Evolutionary conservation across 495 filamentous ascomycete species (phyloP).

Genomic region (Chlorociboria aeruginascens): DNA sequence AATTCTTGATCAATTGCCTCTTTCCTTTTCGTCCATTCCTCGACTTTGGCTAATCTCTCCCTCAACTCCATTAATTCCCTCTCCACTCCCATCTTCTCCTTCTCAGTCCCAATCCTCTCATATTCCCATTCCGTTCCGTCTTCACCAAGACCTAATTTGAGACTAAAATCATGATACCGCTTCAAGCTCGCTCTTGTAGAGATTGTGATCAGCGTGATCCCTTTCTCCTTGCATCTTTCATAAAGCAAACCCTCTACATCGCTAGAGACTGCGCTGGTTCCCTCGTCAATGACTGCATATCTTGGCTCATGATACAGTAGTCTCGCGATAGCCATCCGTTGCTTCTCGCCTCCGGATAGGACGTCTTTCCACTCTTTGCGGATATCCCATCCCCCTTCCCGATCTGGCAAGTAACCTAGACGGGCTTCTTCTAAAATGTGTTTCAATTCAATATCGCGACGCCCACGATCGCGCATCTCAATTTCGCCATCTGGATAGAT

Average conservation of each 20-base stretch:
- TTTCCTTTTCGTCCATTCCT: constrained; percentile 67
- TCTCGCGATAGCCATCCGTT: constrained; percentile 81
- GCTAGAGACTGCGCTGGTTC: constrained; percentile 81
- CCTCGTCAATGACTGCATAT: constrained; percentile 91
- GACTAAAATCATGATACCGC: constrained; percentile 85
- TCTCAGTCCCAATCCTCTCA: constrained; percentile 82
- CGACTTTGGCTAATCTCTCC: constrained; percentile 66
- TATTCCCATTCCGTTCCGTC: constrained; percentile 66
- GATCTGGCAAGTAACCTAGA: constrained; percentile 76
- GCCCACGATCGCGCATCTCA: constrained; percentile 77
- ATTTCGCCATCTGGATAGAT: constrained; percentile 94
- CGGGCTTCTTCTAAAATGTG: constrained; percentile 68
- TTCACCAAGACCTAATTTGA: constrained; percentile 66
- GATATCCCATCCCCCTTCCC: constrained; percentile 95
- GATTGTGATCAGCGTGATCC: constrained; percentile 90
- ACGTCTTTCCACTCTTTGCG: constrained; percentile 99
- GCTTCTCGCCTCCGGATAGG: constrained; percentile 94
- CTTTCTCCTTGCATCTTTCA: constrained; percentile 79
- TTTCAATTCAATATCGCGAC: constrained; percentile 61
- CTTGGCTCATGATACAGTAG: constrained; percentile 89
- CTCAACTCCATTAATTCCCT: constrained; percentile 75
- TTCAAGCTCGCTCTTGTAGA: constrained; percentile 87
- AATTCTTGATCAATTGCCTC: constrained; percentile 56
- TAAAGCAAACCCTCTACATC: constrained; percentile 95
- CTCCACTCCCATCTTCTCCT: constrained; percentile 84